phyloP scores from a whole-genome alignment of 495 filamentous ascomycete species.

The Lasiosphaeris hirsuta region DNA sequence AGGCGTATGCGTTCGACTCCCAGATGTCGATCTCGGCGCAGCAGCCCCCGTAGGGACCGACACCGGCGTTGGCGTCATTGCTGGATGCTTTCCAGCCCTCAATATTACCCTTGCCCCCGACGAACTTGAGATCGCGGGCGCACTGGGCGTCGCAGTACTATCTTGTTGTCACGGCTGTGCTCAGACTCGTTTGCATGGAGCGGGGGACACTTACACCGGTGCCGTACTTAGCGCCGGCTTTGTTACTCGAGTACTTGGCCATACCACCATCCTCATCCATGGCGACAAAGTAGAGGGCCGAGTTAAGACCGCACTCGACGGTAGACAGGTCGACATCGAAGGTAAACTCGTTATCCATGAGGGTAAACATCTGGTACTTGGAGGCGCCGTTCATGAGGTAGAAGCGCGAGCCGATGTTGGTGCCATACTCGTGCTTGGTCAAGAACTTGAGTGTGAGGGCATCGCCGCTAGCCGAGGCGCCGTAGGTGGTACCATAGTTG shows the following conservation, averaged over 20 bases:
- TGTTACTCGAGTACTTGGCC: slow-evolving; percentile 48
- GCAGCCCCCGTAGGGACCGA: neutral
- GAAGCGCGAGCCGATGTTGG: slow-evolving; percentile 35
- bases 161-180: no score
- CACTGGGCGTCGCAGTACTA: slow-evolving; percentile 65
- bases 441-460: slow-evolving; percentile 17
- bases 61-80: neutral
- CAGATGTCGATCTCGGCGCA: slow-evolving; percentile 29
- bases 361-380: slow-evolving; percentile 57
- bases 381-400: slow-evolving; percentile 46
- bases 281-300: slow-evolving; percentile 60
- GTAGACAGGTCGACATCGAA: slow-evolving; percentile 61
- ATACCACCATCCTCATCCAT: slow-evolving; percentile 56
- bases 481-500: slow-evolving; percentile 49
- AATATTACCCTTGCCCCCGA: slow-evolving; percentile 47
- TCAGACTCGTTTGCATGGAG: no score
- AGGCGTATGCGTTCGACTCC: slow-evolving; percentile 64
- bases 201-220: slow-evolving; percentile 37
- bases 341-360: slow-evolving; percentile 55
- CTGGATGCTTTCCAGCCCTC: slow-evolving; percentile 2
- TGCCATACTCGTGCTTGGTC: slow-evolving; percentile 29
- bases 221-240: slow-evolving; percentile 59
- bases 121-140: slow-evolving; percentile 46
- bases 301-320: slow-evolving; percentile 61
- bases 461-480: slow-evolving; percentile 51